Conservation (phyloP, 805 yeast genomes). For the Komagataella pastoris region DNA sequence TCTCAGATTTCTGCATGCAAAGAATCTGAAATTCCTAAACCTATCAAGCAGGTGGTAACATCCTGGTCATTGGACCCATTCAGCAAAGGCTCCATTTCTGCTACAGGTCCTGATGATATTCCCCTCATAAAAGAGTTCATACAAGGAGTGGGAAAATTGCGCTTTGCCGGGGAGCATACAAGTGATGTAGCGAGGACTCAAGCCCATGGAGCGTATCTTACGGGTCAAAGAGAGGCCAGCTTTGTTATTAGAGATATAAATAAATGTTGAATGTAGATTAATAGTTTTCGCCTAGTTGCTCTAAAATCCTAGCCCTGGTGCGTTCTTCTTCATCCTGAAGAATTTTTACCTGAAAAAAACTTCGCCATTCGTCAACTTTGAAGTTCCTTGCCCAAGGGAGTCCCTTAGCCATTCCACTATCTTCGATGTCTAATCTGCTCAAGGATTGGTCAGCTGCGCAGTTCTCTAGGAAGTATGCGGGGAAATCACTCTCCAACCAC, state of each 20-base stretch:
- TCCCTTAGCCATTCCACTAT: background rate
- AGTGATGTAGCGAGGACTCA: slow-evolving; percentile 40
- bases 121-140: slow-evolving; percentile 18
- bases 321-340: background rate
- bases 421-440: background rate
- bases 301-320: background rate
- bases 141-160: slow-evolving; percentile 22
- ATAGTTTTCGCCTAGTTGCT: background rate
- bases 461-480: background rate
- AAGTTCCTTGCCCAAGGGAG: background rate
- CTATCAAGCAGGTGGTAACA: slow-evolving; percentile 16
- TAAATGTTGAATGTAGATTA: background rate
- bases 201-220: slow-evolving; percentile 43
- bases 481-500: background rate
- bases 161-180: slow-evolving; percentile 49
- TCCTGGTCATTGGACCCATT: slow-evolving; percentile 41
- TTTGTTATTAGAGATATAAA: slow-evolving; percentile 6
- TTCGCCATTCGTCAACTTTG: background rate
- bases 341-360: background rate
- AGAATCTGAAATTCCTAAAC: slow-evolving; percentile 11
- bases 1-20: slow-evolving; percentile 14
- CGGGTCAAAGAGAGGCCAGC: slow-evolving; percentile 35
- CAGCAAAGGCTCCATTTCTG: slow-evolving; percentile 34
- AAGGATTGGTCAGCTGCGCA: background rate
- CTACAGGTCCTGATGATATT: slow-evolving; percentile 24